Evolutionary conservation across 2,329 filamentous ascomycete genomes (phyloP).

Genomic region (Sordariomycetes sp.): DNA sequence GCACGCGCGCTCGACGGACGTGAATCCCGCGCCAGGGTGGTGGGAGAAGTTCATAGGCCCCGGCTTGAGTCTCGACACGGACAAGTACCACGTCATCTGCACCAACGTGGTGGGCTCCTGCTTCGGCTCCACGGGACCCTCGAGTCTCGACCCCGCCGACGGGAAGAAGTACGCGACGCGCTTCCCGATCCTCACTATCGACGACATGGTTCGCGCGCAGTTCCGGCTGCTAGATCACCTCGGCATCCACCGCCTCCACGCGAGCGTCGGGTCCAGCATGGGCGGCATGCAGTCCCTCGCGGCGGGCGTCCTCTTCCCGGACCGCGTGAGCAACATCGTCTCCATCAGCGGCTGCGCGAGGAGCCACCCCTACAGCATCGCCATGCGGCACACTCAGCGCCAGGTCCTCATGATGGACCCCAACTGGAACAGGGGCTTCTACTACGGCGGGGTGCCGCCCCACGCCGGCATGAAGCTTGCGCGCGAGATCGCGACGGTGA

Average conservation of each 20-base stretch:
- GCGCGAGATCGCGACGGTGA: constrained; percentile 93
- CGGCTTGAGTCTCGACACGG: constrained; percentile 70
- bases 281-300: constrained; percentile 96
- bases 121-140: constrained; percentile 88
- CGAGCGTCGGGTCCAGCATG: constrained; percentile 93
- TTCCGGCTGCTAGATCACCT: constrained; percentile 76
- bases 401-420: constrained; percentile 99
- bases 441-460: constrained; percentile 78
- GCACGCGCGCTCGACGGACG: constrained; percentile 82
- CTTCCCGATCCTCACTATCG: constrained; percentile 89
- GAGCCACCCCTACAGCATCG: constrained; percentile 94
- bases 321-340: constrained; percentile 68
- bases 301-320: constrained; percentile 70
- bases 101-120: constrained; percentile 95
- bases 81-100: constrained; percentile 88
- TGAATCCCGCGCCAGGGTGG: constrained; percentile 85
- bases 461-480: constrained; percentile 97
- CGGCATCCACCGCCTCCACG: constrained; percentile 67
- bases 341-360: constrained; percentile 89
- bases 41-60: constrained; percentile 98
- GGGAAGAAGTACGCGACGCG: constrained; percentile 82
- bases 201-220: constrained; percentile 96
- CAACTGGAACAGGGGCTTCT: constrained; percentile 91
- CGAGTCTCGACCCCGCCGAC: constrained; percentile 77
- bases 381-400: constrained; percentile 94